Percentiles rank a stretch among this genome's conserved stretches.
These are phyloP conservation scores for Dactylellina cionopaga DNA, from an alignment of 2,329 filamentous ascomycete genomes.

Conservation along the genomic window DNA sequence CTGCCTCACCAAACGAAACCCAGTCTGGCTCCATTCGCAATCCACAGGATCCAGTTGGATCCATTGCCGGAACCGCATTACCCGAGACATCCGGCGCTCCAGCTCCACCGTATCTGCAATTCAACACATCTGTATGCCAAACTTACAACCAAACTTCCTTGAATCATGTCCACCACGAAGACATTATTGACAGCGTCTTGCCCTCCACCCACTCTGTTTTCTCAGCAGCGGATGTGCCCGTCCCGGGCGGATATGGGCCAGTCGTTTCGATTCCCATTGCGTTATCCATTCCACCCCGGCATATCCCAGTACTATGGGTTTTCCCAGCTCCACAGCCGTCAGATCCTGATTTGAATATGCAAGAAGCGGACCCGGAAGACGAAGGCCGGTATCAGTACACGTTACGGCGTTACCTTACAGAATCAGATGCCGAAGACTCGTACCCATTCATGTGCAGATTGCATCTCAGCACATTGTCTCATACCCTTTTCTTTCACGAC, in stretches of 20 bases:
- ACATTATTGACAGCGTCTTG: constrained; percentile 2
- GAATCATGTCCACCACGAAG: constrained; percentile 6
- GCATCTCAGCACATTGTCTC: constrained; percentile 16
- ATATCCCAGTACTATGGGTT: constrained; percentile 50
- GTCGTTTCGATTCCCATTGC: constrained; percentile 47
- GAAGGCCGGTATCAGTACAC: constrained; percentile 22
- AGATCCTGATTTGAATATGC: constrained; percentile 35
- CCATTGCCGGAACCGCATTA: constrained; percentile 49
- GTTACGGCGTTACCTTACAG: constrained; percentile 44
- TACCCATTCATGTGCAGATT: constrained; percentile 49
- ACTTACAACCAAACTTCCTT: constrained; percentile 6
- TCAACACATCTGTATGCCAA: constrained; percentile 38
- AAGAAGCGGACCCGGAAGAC: constrained; percentile 21
- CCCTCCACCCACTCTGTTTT: constrained; percentile 31
- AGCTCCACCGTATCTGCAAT: constrained; percentile 24
- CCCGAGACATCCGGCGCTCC: constrained; percentile 42
- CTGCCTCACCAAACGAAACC: constrained; percentile 22
- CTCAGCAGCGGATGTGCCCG: constrained; percentile 47
- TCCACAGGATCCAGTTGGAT: constrained; percentile 39
- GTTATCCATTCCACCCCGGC: constrained; percentile 51
- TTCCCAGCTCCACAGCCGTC: constrained; percentile 48
- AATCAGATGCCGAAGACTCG: constrained; percentile 41
- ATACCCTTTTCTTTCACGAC: not conserved
- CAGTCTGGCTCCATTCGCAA: constrained; percentile 19
- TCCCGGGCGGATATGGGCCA: constrained; percentile 41